Evolutionary conservation across 2,329 filamentous ascomycete genomes (phyloP), one percentile per base, ranked within the genome.

Genomic region (Alternaria triticina): DNA sequence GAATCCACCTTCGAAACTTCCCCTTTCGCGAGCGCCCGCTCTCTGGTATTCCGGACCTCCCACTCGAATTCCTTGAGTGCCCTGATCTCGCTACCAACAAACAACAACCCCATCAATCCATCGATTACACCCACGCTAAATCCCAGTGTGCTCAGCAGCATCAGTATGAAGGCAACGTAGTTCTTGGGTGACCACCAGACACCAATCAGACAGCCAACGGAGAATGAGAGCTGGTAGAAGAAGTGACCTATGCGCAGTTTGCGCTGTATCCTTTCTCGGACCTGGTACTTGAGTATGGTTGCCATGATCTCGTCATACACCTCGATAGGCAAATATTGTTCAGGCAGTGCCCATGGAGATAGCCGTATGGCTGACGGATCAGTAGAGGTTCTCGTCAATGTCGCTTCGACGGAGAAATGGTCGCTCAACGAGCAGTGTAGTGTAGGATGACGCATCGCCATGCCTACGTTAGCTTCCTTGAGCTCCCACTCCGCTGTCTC

Each of bases 1-100:
- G 45, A 43, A n/a, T 17, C 52, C 2, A 40, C n/a, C 60, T 64
- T 67, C 46, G 28, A 55, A 25, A 15, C 46, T n/a, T 22, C 57
- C 20, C 27, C 56, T 17, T 44, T 61, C 20, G 59, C 69, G 54
- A 77, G 52, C 8, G 76, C 77, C 54, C 74, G 69, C 20, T 69
- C 66, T 54, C 71, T 71, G 6, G 74, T 69, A 68, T 75, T 79
- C 36, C 63, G 69, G 10, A 98, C 90, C 80, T 99, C 96, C 91
- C 93, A 97, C 77, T 96, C 89, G 81, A 98, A 98, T 82, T 99
- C 96, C 73, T 89, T 90, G 58, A 99, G 82, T 5, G 91, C 90
- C 62, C 93, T 86, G 62, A 97, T 81, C 82, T 99, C 96, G 64
- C 89, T 89, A 11, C 91, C 90, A 62, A 97, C 90, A 78, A 99